Evolutionary conservation across 495 filamentous ascomycete genomes (phyloP), one percentile per base, ranked within the genome.

Genomic region (Entonaema liquescens): DNA sequence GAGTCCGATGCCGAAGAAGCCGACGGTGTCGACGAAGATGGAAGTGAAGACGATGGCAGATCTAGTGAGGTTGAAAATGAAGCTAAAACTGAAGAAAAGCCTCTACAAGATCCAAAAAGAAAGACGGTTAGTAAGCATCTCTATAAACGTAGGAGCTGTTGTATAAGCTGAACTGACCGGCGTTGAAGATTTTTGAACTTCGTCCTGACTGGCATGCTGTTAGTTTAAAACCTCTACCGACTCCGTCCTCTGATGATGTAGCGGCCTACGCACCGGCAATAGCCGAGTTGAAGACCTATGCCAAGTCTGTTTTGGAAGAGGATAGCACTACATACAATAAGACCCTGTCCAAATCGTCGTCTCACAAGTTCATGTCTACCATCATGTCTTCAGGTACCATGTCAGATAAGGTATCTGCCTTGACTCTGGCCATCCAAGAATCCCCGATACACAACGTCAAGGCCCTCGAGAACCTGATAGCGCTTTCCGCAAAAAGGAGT

Each of bases 381-480:
- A 97, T 99, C 77, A 98, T 99, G 95, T 82, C 93, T 15, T 93
- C 94, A 1, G 95, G 95, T 81, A 99, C 96, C 7, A 85, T 97
- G 58, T 95, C 93, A 35, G 95, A 99, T 80, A 98, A 97, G 78
- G 92, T 98, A 29, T 98, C 96, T 2, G 95, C 95, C 5, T 81
- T 98, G 71, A 99, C 95, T 1, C 83, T 99, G 52, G 90, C 93
- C 25, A 90, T 97, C 13, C 95, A 99, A 81, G 95, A 98, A 76
- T 98, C 95, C 3, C 95, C 95, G 5, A 80, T 98, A 52, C 95
- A 99, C 74, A 97, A 93, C 54, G 90, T 87, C 57, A 96, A 95
- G 70, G 90, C 93, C 9, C 87, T 98, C 59, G 94, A 97, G 69
- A 93, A 84, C 61, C 83, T 99, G 44, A 84, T 97, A 47, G 83